These are phyloP conservation scores for Quercus suber DNA, from an alignment of 306 rosid species.

Conservation along the genomic window DNA sequence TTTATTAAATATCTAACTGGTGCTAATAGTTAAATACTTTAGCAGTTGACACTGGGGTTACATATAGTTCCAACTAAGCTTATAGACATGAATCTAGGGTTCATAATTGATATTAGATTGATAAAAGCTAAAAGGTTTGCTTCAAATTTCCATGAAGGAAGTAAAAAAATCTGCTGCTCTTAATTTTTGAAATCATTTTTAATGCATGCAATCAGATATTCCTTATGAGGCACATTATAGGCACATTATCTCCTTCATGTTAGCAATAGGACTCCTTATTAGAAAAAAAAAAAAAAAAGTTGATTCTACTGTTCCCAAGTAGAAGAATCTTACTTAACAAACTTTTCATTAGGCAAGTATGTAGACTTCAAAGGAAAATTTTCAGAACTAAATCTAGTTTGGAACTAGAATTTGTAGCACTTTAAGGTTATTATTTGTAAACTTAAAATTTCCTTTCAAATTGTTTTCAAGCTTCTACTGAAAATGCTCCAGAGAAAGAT, in stretches of 20 bases:
- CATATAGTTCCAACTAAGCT: neutral
- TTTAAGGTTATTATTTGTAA: neutral
- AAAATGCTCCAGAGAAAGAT: neutral
- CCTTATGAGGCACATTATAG: neutral
- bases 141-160: neutral
- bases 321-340: neutral
- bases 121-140: neutral
- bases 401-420: neutral
- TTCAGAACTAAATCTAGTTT: neutral
- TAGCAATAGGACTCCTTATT: neutral
- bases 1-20: neutral
- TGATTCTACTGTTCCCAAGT: neutral
- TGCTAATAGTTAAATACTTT: neutral
- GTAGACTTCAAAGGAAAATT: neutral
- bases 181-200: neutral
- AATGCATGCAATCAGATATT: neutral
- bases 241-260: neutral
- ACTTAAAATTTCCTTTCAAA: neutral
- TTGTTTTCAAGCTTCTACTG: neutral
- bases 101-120: neutral
- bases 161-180: neutral
- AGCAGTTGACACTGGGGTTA: neutral
- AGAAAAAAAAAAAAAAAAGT: no score
- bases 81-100: neutral
- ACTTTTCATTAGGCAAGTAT: no score